phyloP scores from a whole-genome alignment of 75 land plant genomes.

The Pinus tabuliformis region DNA sequence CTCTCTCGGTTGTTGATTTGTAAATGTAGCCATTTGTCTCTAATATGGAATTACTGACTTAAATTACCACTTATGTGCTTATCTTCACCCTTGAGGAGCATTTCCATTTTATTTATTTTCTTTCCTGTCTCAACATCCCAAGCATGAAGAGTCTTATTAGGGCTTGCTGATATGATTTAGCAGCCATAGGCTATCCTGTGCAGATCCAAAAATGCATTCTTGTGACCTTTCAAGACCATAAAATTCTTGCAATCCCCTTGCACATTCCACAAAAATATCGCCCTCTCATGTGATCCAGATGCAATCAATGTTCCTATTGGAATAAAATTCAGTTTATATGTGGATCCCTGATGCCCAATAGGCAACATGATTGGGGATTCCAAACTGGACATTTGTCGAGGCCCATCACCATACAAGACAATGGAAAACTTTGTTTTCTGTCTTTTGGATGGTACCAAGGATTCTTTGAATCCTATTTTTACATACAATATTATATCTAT shows the following conservation, averaged over 20 bases:
- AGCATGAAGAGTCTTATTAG: slow-evolving; percentile 88
- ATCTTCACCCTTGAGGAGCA: too few relatives aligned
- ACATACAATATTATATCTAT: too few relatives aligned
- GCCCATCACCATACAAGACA: slow-evolving; percentile 48
- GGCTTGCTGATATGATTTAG: slow-evolving; percentile 90
- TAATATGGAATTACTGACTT: too few relatives aligned
- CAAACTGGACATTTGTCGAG: slow-evolving; percentile 71
- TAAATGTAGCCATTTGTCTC: too few relatives aligned
- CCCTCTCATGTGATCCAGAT: slow-evolving; percentile 92
- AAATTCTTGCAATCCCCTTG: slow-evolving; percentile 93
- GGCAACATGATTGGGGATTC: slow-evolving; percentile 92
- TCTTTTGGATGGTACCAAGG: slow-evolving; percentile 40
- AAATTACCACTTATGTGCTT: too few relatives aligned
- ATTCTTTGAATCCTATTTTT: too few relatives aligned
- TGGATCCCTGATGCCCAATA: slow-evolving; percentile 82
- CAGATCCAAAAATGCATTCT: slow-evolving; percentile 88
- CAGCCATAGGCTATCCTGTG: slow-evolving; percentile 87
- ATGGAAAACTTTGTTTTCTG: slow-evolving; percentile 44
- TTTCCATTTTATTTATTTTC: slow-evolving; percentile 90
- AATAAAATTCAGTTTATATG: slow-evolving; percentile 91
- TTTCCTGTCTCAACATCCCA: slow-evolving; percentile 96
- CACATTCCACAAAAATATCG: slow-evolving; percentile 90
- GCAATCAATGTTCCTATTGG: slow-evolving; percentile 82
- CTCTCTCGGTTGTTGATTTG: too few relatives aligned
- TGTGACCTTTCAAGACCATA: slow-evolving; percentile 94